Conservation (phyloP, 2,329 filamentous ascomycete species). For the Eurotiales sp. region DNA sequence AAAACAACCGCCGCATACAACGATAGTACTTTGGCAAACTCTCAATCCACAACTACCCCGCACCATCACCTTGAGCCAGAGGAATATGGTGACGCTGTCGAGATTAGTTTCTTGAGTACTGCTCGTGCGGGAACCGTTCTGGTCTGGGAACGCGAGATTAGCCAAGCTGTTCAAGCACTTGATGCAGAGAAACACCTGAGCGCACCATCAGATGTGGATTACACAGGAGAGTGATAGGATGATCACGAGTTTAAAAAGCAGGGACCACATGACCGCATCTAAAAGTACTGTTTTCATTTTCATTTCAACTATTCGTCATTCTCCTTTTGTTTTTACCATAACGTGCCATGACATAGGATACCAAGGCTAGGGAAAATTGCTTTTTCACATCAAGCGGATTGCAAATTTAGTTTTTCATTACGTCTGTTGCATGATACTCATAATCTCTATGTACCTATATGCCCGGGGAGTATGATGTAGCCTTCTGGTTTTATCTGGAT, state of each 20-base stretch:
- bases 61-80: constrained; percentile 31
- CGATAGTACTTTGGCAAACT: not conserved
- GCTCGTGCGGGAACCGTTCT: constrained; percentile 87
- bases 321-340: not conserved
- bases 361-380: not conserved
- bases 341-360: constrained; percentile 10
- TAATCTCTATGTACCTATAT: constrained; percentile 4
- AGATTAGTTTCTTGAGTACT: constrained; percentile 88
- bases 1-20: constrained; percentile 7
- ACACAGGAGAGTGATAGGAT: not conserved
- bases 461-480: not conserved
- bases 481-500: too few species aligned
- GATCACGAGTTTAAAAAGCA: constrained; percentile 1
- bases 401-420: not conserved
- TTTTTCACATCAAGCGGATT: constrained; percentile 1
- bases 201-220: not conserved
- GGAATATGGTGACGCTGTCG: constrained; percentile 48
- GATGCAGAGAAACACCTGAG: constrained; percentile 29
- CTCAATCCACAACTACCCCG: constrained; percentile 7
- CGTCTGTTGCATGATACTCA: not conserved
- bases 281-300: constrained; percentile 8
- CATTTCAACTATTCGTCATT: not conserved
- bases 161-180: constrained; percentile 70
- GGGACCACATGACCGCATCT: constrained; percentile 7
- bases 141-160: constrained; percentile 68